Conservation (phyloP, 495 filamentous ascomycete genomes). For the Lasiosphaeria hispida region DNA sequence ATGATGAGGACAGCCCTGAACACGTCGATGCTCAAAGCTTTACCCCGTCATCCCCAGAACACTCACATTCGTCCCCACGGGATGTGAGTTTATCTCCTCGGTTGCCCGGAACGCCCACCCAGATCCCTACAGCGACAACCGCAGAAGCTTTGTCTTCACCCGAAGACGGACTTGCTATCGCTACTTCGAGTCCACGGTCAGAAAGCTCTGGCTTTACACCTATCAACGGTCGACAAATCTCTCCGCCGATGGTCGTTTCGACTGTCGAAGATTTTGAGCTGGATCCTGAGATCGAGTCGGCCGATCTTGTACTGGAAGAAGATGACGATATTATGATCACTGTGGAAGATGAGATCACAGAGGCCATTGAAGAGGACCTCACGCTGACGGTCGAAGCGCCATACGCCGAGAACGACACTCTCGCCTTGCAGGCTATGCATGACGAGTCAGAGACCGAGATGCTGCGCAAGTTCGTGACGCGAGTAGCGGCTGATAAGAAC, state of each 20-base stretch:
- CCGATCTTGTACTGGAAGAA: conserved; percentile 18
- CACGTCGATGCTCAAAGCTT: no score
- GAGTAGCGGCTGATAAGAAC: conserved; percentile 46
- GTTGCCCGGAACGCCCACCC: no score
- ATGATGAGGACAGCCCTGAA: background rate
- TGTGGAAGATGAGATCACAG: conserved; percentile 20
- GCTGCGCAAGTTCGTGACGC: conserved; percentile 44
- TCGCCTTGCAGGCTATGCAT: conserved; percentile 24
- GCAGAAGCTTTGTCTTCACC: no score
- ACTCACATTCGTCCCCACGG: no score
- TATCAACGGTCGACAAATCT: conserved; percentile 28
- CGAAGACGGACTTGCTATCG: no score
- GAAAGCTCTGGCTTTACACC: conserved; percentile 32
- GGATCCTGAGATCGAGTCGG: background rate
- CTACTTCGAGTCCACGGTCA: no score
- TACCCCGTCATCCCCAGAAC: no score
- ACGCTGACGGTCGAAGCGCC: conserved; percentile 15
- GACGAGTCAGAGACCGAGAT: conserved; percentile 45
- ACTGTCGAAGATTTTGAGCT: conserved; percentile 9
- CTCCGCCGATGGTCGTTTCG: conserved; percentile 7
- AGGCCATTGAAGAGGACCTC: conserved; percentile 23
- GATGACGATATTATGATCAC: conserved; percentile 18
- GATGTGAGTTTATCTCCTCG: no score
- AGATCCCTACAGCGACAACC: no score
- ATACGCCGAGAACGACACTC: conserved; percentile 22